phyloP scores from a whole-genome alignment of 345 rosid genomes.

The Punica granatum region DNA sequence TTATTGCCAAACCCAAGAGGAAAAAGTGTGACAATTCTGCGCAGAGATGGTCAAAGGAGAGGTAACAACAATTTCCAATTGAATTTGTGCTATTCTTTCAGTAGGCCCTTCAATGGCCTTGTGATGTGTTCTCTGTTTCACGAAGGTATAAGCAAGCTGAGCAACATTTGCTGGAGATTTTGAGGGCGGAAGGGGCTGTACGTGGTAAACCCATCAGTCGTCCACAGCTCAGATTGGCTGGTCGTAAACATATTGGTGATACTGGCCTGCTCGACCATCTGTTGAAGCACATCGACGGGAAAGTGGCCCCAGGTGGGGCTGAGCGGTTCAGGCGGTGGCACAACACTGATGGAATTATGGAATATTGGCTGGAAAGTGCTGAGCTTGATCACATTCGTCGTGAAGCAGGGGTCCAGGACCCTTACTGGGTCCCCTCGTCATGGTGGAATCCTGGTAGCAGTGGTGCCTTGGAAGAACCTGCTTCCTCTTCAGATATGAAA shows the following conservation, averaged over 20 bases:
- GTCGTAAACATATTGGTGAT: slow-evolving; percentile 70
- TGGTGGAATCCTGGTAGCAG: slow-evolving; percentile 42
- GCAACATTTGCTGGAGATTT: slow-evolving; percentile 48
- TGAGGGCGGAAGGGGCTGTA: slow-evolving; percentile 72
- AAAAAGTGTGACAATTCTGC: slow-evolving; percentile 14
- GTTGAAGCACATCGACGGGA: slow-evolving; percentile 85
- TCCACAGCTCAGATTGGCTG: slow-evolving; percentile 44
- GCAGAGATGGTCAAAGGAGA: slow-evolving; percentile 63
- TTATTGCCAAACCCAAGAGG: slow-evolving; percentile 14
- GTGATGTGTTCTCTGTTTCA: neutral
- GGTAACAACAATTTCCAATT: slow-evolving; percentile 28
- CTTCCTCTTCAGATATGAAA: slow-evolving; percentile 17
- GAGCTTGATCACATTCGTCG: slow-evolving; percentile 50
- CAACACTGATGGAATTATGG: slow-evolving; percentile 72
- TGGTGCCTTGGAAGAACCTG: slow-evolving; percentile 31
- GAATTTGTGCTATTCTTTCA: slow-evolving; percentile 3
- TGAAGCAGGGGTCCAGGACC: slow-evolving; percentile 60
- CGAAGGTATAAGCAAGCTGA: slow-evolving; percentile 67
- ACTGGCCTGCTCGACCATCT: slow-evolving; percentile 94
- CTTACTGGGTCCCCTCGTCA: slow-evolving; percentile 51
- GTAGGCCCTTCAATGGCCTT: neutral
- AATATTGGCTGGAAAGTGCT: slow-evolving; percentile 90
- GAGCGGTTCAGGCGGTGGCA: slow-evolving; percentile 83
- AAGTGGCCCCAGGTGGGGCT: slow-evolving; percentile 73
- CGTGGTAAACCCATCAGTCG: slow-evolving; percentile 62